phyloP scores from a whole-genome alignment of 176 grass and related monocot genomes.

The Triticum dicoccoides region DNA sequence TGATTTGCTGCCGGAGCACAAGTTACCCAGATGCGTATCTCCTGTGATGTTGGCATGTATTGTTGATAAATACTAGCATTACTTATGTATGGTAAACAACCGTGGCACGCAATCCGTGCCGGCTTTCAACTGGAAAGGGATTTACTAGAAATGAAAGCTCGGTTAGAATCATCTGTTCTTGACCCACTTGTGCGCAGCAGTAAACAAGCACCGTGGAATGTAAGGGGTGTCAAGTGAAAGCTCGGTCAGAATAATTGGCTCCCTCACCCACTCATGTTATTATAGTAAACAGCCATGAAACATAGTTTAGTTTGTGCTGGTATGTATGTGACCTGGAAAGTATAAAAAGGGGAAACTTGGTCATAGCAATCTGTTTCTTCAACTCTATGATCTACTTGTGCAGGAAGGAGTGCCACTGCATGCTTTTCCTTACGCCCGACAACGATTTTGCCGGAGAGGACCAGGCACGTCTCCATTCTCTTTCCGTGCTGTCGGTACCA shows the following conservation, averaged over 20 bases:
- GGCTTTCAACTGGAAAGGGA: neutral
- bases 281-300: neutral
- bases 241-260: neutral
- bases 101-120: neutral
- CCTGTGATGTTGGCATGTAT: neutral
- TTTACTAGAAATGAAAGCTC: neutral
- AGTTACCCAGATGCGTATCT: neutral
- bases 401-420: constrained; percentile 98
- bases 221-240: neutral
- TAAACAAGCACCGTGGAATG: neutral
- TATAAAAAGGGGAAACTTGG: neutral
- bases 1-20: neutral
- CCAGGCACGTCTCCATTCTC: constrained; percentile 38
- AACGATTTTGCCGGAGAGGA: constrained; percentile 92
- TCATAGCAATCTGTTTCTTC: neutral
- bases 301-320: neutral
- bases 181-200: neutral
- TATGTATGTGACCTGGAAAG: neutral
- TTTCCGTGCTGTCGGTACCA: neutral
- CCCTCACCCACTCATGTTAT: neutral
- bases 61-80: neutral
- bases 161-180: neutral
- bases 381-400: neutral
- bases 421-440: constrained; percentile 95
- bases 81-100: neutral